These are phyloP conservation scores for Emmonsiellopsis sp. DNA, from an alignment of 2,329 filamentous ascomycete species.

Conservation along the genomic window DNA sequence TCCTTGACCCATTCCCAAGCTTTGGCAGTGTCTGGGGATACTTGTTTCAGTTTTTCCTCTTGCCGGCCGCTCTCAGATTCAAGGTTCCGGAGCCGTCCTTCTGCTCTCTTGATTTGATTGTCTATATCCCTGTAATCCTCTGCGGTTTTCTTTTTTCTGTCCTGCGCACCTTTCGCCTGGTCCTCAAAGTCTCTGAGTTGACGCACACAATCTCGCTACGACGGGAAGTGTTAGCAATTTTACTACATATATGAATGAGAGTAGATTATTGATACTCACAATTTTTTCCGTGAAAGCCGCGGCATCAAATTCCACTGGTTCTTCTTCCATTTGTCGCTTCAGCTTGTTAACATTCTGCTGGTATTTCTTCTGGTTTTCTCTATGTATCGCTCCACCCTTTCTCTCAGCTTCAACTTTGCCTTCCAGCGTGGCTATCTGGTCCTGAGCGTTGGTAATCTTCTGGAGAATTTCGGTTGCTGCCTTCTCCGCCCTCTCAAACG, in stretches of 20 bases:
- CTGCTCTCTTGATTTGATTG: constrained; percentile 30
- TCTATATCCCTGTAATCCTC: constrained; percentile 26
- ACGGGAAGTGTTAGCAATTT: constrained; percentile 17
- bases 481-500: constrained; percentile 47
- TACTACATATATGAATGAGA: neutral
- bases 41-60: constrained; percentile 52
- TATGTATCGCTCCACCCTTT: constrained; percentile 43
- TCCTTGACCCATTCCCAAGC: constrained; percentile 78
- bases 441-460: constrained; percentile 32
- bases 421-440: constrained; percentile 28
- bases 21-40: constrained; percentile 54
- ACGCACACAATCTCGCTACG: constrained; percentile 48
- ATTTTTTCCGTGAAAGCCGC: constrained; percentile 64
- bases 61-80: constrained; percentile 70
- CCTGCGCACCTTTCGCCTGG: constrained; percentile 35
- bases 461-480: constrained; percentile 33
- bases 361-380: constrained; percentile 42
- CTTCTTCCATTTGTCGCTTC: constrained; percentile 54
- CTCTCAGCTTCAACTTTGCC: constrained; percentile 42
- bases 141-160: constrained; percentile 23
- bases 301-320: constrained; percentile 59
- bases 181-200: constrained; percentile 26
- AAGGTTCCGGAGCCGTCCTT: constrained; percentile 49
- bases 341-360: constrained; percentile 52
- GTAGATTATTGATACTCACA: constrained; percentile 38